Conservation (phyloP, 2,329 filamentous ascomycete species). For the Aspergillus latus region DNA sequence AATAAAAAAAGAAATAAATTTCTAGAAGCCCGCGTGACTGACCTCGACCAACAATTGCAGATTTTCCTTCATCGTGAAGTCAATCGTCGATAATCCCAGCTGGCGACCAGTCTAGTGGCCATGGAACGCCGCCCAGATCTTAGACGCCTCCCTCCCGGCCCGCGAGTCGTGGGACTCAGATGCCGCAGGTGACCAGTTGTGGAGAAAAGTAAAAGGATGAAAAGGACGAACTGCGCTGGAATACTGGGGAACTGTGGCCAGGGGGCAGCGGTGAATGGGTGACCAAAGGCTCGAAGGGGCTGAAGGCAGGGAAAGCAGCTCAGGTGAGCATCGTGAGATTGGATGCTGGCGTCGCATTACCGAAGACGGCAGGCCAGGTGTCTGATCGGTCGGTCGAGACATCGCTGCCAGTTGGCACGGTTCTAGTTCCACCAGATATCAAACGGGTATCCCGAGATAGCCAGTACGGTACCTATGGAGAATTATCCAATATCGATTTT, state of each 20-base stretch:
- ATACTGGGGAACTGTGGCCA: background rate
- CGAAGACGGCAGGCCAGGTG: slow-evolving; percentile 4
- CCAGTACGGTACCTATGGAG: background rate
- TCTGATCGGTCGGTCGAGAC: slow-evolving; percentile 8
- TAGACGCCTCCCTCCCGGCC: background rate
- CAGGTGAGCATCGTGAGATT: slow-evolving; percentile 13
- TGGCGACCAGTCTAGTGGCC: slow-evolving; percentile 23
- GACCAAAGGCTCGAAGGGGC: background rate
- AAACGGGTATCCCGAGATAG: slow-evolving; percentile 1
- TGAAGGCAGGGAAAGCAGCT: slow-evolving; percentile 1
- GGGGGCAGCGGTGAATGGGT: background rate
- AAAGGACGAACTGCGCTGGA: background rate
- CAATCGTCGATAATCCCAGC: slow-evolving; percentile 10
- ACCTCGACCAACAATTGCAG: slow-evolving; percentile 17
- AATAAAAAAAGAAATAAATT: slow-evolving; percentile 19
- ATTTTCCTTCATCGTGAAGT: slow-evolving; percentile 30
- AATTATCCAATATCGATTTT: background rate
- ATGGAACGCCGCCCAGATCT: slow-evolving; percentile 21
- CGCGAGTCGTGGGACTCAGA: background rate
- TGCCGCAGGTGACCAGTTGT: slow-evolving; percentile 1
- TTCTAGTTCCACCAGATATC: background rate
- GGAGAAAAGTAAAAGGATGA: background rate
- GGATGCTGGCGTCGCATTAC: background rate
- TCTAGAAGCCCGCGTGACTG: slow-evolving; percentile 28
- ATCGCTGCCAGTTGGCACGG: background rate